Conservation (phyloP, 1,284 basidiomycete genomes). For the Cutaneotrichosporon sp. region DNA sequence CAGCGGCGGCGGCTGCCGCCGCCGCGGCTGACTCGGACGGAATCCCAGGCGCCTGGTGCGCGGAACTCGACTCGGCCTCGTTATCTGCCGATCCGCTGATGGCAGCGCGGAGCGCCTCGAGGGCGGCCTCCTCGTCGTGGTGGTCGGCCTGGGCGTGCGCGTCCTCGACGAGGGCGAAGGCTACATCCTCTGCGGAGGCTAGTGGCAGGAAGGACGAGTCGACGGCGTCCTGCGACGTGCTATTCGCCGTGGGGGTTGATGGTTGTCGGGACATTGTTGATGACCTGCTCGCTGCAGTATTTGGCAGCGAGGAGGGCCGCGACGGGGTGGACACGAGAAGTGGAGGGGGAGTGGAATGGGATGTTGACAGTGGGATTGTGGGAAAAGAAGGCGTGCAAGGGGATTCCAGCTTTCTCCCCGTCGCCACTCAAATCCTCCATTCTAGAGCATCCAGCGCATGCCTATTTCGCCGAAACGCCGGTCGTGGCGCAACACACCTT, state of each 20-base stretch:
- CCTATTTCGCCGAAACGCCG: slow-evolving; percentile 6
- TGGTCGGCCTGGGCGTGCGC: slow-evolving; percentile 18
- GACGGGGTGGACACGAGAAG: slow-evolving; percentile 5
- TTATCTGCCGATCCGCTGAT: slow-evolving; percentile 19
- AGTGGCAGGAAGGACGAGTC: slow-evolving; percentile 14
- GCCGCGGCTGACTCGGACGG: not conserved
- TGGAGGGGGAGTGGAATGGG: slow-evolving; percentile 7
- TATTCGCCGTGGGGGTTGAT: not conserved
- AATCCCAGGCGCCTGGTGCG: too few species aligned
- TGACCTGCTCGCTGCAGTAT: too few species aligned
- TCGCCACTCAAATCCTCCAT: too few species aligned
- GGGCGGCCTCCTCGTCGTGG: slow-evolving; percentile 24
- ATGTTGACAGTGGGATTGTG: not conserved
- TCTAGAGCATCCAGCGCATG: slow-evolving; percentile 3
- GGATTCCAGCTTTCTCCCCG: too few species aligned
- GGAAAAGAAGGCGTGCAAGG: slow-evolving; percentile 16
- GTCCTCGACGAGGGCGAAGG: slow-evolving; percentile 18
- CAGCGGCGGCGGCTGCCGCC: not conserved
- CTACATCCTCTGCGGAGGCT: slow-evolving; percentile 10
- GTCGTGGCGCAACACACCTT: not conserved
- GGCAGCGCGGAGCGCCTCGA: slow-evolving; percentile 34
- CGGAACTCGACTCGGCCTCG: not conserved
- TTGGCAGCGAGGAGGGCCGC: not conserved
- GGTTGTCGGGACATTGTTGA: slow-evolving; percentile 1
- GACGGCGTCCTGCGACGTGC: slow-evolving; percentile 1